A percentile compares a stretch with the other conserved stretches of the same genome.
Evolutionary conservation across 768 basidiomycete genomes (phyloP).

Genomic region (Rhodotorula taiwanensis): DNA sequence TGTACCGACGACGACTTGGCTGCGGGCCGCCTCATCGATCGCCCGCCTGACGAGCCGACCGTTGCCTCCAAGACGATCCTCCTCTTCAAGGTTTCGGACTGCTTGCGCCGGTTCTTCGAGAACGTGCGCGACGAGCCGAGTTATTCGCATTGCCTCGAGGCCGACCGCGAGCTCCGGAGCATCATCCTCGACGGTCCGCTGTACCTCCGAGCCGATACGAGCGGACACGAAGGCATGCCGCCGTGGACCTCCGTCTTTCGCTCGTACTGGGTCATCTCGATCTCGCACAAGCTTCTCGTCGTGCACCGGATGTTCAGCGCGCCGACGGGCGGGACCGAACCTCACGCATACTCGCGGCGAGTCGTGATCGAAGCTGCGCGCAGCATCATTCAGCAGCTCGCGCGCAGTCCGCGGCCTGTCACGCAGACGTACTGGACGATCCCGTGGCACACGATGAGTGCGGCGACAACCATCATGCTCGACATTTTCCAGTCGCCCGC

Average conservation of each 20-base stretch:
- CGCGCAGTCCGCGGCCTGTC: background rate
- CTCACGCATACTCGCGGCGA: slow-evolving; percentile 20
- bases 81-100: slow-evolving; percentile 12
- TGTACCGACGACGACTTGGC: slow-evolving; percentile 30
- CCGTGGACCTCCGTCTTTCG: slow-evolving; percentile 11
- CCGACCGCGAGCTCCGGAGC: slow-evolving; percentile 20
- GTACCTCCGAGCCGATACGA: slow-evolving; percentile 11
- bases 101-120: slow-evolving; percentile 30
- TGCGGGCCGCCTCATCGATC: slow-evolving; percentile 8
- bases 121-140: slow-evolving; percentile 15
- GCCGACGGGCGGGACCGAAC: slow-evolving; percentile 8
- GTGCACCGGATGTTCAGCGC: slow-evolving; percentile 32
- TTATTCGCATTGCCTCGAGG: slow-evolving; percentile 26
- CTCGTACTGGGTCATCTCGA: slow-evolving; percentile 19
- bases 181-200: slow-evolving; percentile 20
- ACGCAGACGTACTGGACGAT: slow-evolving; percentile 31
- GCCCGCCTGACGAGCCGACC: slow-evolving; percentile 24
- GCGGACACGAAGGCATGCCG: background rate
- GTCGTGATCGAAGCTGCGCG: slow-evolving; percentile 31
- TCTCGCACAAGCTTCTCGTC: slow-evolving; percentile 33
- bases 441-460: slow-evolving; percentile 31
- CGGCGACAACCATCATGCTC: slow-evolving; percentile 34
- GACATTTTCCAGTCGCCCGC: slow-evolving; percentile 31
- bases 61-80: slow-evolving; percentile 25
- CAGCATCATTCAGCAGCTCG: slow-evolving; percentile 26